Evolutionary conservation across 1,139 yeast genomes (phyloP), one percentile per base, ranked within the genome.

Genomic region (Pneumocystis jirovecii): DNA sequence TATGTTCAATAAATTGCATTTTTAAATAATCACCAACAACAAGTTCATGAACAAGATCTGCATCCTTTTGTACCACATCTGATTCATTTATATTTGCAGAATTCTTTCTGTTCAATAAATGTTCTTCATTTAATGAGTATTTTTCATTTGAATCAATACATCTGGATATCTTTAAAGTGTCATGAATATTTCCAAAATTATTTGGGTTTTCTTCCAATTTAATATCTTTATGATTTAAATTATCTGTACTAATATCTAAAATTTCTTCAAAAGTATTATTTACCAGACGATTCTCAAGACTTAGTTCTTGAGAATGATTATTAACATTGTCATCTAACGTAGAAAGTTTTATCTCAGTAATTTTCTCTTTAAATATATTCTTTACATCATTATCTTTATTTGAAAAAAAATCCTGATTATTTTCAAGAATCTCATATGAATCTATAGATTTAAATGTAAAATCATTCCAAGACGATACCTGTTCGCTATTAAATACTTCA

Each of bases 1-100:
- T 85, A 65, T 88, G 86, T 74, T 93, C 97, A 71, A 85, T 86
- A 61, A 93, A 79, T 5, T 96, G 85, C 68, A 91, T 87, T 75
- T 93, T 93, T 73, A 95, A 81, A 71, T 80, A 83, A 76, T 95
- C 98, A 25, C 98, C 98, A 65, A 90, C 85, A 10, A 93, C 96
- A 0, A 96, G 91, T 8, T 70, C 70, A 21, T 65, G 66, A 6
- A 25, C 3, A 50, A 17, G 3, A 25, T 50, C 34, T 25, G n/a
- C 25, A 50, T 21, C 4, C 8, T 25, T 34, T 21, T 12, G 42
- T 61, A 34, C 60, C 59, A 39, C 65, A 8, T 61, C 45, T 21
- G 63, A 40, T 45, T 61, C 69, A 34, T 34, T 64, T 60, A 63
- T 42, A 21, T 65, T 61, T 45, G 65, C 61, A 56, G 64, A 67